Evolutionary conservation across 1,284 basidiomycete genomes (phyloP), one percentile per base, ranked within the genome.

Genomic region (Microbotryum violaceum): DNA sequence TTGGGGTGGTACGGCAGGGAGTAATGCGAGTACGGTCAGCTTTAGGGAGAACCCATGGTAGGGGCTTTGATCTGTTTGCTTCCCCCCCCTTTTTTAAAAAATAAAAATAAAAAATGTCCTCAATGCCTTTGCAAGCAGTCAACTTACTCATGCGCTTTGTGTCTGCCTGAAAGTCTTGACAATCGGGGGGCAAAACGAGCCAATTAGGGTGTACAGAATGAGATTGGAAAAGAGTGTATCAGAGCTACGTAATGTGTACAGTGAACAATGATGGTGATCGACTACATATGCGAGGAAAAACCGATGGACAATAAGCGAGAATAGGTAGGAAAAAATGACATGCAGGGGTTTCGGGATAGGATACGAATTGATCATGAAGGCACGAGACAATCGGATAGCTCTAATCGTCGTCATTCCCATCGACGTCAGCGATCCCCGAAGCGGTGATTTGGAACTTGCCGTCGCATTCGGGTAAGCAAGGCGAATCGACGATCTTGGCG

Each of bases 401-500:
- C 27, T 45, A 31, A 12, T 58, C 67, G 10, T 58, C 62, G 10
- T 21, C 61, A 8, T 37, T 59, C 21, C 57, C 64, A 16, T 57
- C 69, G 12, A 75, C 74, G 56, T 78, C 77, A 21, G 70, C 67
- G 54, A 78, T 77, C 46, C 77, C 77, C 49, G 76, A 73, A 18
- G 73, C 71, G 27, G 71, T 73, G 75, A 99, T 98, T 33, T 63
- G 89, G 75, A 97, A 98, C 66, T 90, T 88, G 4, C 88, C 91
- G 74, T 98, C 94, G 62, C 90, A 91, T 76, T 99, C 96, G 7
- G 96, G 96, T 49, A 99, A 80, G 77, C 93, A 97, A 1, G 96
- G 96, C 8, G 92, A 97, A 78, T 98, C 96, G 66, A 96, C 94
- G 67, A 98, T 94, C 77, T 93, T 94, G 78, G 92, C 96, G 53